phyloP scores from a whole-genome alignment of 352 stramenopile species.

The Phytopythium montanum region DNA sequence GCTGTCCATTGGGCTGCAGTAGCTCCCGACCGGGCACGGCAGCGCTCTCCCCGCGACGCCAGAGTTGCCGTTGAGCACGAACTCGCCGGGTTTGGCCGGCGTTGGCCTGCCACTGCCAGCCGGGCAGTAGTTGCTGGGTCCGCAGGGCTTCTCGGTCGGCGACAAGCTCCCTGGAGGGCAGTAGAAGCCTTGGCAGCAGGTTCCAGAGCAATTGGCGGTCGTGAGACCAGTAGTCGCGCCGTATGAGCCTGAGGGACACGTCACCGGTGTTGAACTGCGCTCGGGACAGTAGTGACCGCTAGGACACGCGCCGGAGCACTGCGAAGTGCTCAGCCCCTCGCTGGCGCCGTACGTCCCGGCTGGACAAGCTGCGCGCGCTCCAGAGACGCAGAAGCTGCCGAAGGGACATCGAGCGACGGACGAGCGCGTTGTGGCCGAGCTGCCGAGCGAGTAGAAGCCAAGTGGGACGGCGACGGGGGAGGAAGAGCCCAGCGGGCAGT shows the following conservation, averaged over 20 bases:
- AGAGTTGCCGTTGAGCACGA: slow-evolving; percentile 34
- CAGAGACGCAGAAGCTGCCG: slow-evolving; percentile 58
- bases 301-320: slow-evolving; percentile 48
- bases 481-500: slow-evolving; percentile 54
- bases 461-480: slow-evolving; percentile 21
- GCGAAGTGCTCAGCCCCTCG: slow-evolving; percentile 13
- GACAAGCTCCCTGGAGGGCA: slow-evolving; percentile 52
- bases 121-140: slow-evolving; percentile 25
- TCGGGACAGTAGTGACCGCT: slow-evolving; percentile 59
- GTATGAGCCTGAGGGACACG: slow-evolving; percentile 54
- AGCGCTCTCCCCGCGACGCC: slow-evolving; percentile 8
- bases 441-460: slow-evolving; percentile 45
- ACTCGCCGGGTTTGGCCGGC: slow-evolving; percentile 16
- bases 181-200: slow-evolving; percentile 58
- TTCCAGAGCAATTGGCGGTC: slow-evolving; percentile 45
- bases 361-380: slow-evolving; percentile 38
- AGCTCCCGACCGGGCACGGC: slow-evolving; percentile 36
- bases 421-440: slow-evolving; percentile 20
- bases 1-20: slow-evolving; percentile 38
- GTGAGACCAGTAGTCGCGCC: slow-evolving; percentile 36
- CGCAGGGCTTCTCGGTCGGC: slow-evolving; percentile 31
- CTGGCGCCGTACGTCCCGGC: slow-evolving; percentile 43
- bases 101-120: slow-evolving; percentile 21
- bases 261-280: slow-evolving; percentile 17
- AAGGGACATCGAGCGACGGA: slow-evolving; percentile 32